Evolutionary conservation across 164 flowering plant species (phyloP).

Genomic region (Nymphaea thermarum): DNA sequence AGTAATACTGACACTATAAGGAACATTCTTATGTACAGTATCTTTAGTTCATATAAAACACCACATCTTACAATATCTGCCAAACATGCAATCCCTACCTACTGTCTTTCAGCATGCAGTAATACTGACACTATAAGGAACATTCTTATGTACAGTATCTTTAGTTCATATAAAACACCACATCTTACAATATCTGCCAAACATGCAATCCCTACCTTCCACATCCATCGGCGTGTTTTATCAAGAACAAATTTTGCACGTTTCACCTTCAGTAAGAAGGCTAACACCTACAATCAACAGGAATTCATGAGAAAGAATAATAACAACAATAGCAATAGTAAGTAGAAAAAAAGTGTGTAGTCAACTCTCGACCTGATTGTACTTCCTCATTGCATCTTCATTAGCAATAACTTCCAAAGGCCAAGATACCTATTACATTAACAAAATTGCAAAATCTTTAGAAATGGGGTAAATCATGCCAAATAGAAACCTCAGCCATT

Average conservation of each 20-base stretch:
- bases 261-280: conserved; percentile 80
- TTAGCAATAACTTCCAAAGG: conserved; percentile 97
- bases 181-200: not conserved
- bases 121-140: too few relatives aligned
- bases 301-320: not conserved
- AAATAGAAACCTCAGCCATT: not conserved
- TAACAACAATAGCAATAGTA: not conserved
- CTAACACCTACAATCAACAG: conserved; percentile 57
- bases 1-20: too few relatives aligned
- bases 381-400: conserved; percentile 73
- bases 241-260: conserved; percentile 96
- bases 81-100: conserved; percentile 23
- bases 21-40: too few relatives aligned
- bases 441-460: not conserved
- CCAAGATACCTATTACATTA: conserved; percentile 70
- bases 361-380: conserved; percentile 56
- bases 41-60: too few relatives aligned
- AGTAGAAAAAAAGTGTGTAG: not conserved
- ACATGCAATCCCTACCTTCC: conserved; percentile 48
- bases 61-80: too few relatives aligned
- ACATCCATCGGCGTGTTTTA: conserved; percentile 92
- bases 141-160: too few relatives aligned
- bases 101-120: too few relatives aligned
- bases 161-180: too few relatives aligned
- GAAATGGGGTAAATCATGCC: too few relatives aligned